Conservation (phyloP, 495 filamentous ascomycete genomes). For the Aspergillus hancockii region DNA sequence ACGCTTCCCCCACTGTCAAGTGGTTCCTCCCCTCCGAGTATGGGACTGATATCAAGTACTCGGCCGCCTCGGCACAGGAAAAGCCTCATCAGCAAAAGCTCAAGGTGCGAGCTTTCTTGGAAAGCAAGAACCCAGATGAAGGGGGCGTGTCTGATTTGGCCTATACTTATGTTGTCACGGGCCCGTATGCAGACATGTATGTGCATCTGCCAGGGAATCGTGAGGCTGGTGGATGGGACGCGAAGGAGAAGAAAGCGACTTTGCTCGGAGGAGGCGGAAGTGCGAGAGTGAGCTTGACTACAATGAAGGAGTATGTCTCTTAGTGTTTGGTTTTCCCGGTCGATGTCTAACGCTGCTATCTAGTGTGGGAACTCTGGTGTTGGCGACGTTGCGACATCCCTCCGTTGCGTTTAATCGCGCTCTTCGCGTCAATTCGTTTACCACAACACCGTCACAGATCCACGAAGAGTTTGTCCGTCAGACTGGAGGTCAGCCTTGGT, state of each 20-base stretch:
- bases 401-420: conserved; percentile 52
- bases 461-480: conserved; percentile 66
- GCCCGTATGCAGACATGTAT: conserved; percentile 62
- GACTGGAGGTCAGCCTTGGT: conserved; percentile 48
- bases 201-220: background rate
- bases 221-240: conserved; percentile 55
- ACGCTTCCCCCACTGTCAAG: conserved; percentile 53
- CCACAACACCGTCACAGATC: conserved; percentile 61
- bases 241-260: conserved; percentile 55
- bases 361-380: conserved; percentile 67
- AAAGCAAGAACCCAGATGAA: conserved; percentile 25
- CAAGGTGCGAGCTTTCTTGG: conserved; percentile 59
- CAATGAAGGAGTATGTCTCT: conserved; percentile 63
- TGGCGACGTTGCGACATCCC: conserved; percentile 57
- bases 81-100: conserved; percentile 72
- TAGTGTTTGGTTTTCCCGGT: background rate
- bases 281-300: conserved; percentile 61
- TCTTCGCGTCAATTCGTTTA: conserved; percentile 71
- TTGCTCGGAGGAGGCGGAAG: conserved; percentile 55
- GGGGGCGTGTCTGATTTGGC: conserved; percentile 39
- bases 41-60: conserved; percentile 73
- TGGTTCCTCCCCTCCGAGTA: conserved; percentile 75
- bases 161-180: conserved; percentile 66
- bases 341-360: conserved; percentile 9
- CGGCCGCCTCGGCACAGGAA: conserved; percentile 57